Percentiles rank a stretch among this genome's conserved stretches.
phyloP scores from a whole-genome alignment of 1,284 basidiomycete species.

The Inonotus obliquus region DNA sequence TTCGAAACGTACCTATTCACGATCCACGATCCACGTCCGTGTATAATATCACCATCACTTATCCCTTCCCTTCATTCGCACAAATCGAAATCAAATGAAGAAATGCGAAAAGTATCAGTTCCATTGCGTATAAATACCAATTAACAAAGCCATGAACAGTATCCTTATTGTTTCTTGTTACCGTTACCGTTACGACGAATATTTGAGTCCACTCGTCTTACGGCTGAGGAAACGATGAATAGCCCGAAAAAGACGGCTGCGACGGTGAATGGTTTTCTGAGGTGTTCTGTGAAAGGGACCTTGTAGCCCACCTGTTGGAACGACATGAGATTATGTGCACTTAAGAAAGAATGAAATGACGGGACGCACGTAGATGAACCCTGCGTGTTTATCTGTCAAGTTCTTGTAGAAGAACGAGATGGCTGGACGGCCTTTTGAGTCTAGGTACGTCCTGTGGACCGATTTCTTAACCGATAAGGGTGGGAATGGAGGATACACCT shows the following conservation, averaged over 20 bases:
- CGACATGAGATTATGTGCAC: not conserved
- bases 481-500: conserved; percentile 75
- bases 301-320: conserved; percentile 74
- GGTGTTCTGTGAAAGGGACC: conserved; percentile 67
- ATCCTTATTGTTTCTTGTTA: conserved; percentile 11
- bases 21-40: not conserved
- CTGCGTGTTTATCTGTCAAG: conserved; percentile 76
- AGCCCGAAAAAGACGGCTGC: conserved; percentile 61
- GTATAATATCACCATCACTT: not conserved
- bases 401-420: conserved; percentile 71
- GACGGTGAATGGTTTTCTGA: conserved; percentile 81
- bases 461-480: conserved; percentile 55
- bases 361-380: conserved; percentile 63
- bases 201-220: conserved; percentile 57
- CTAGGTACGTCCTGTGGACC: conserved; percentile 84
- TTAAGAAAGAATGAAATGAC: conserved; percentile 4
- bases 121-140: conserved; percentile 7
- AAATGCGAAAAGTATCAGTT: not conserved
- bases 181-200: conserved; percentile 4
- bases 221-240: conserved; percentile 56
- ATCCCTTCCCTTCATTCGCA: not conserved
- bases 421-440: conserved; percentile 85
- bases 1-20: not conserved
- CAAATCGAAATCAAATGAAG: not conserved
- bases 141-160: not conserved